These are phyloP conservation scores for Beauveria sp. DNA, from an alignment of 2,329 filamentous ascomycete species.

Conservation along the genomic window DNA sequence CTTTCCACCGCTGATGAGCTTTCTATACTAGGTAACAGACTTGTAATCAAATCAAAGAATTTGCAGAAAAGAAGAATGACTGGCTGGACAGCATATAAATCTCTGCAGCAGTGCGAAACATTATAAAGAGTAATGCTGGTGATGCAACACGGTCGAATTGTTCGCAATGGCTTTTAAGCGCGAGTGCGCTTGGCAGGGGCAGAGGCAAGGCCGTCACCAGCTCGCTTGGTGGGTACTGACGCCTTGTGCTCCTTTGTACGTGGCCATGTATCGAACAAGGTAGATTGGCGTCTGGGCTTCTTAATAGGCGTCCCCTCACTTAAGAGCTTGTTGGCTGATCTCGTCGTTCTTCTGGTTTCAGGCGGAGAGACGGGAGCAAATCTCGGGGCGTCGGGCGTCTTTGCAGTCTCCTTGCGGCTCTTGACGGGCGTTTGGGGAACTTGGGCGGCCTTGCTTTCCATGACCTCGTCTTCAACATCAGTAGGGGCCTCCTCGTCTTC, in stretches of 20 bases:
- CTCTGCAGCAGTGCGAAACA: background rate
- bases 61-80: constrained; percentile 7
- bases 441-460: constrained; percentile 20
- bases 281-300: constrained; percentile 30
- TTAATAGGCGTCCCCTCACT: constrained; percentile 36
- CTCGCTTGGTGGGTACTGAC: constrained; percentile 39
- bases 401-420: constrained; percentile 18
- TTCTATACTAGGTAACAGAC: constrained; percentile 3
- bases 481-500: constrained; percentile 55
- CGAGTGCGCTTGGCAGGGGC: constrained; percentile 29
- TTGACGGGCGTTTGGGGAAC: constrained; percentile 32
- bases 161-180: constrained; percentile 16
- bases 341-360: constrained; percentile 52
- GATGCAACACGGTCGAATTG: constrained; percentile 1
- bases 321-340: constrained; percentile 44
- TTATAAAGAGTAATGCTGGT: constrained; percentile 6
- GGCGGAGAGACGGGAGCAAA: constrained; percentile 56
- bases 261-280: constrained; percentile 62
- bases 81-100: background rate
- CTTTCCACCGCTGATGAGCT: background rate
- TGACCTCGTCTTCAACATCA: constrained; percentile 46
- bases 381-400: constrained; percentile 48
- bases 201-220: constrained; percentile 24
- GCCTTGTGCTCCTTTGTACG: constrained; percentile 51
- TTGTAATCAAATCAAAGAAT: constrained; percentile 3